A percentile compares a stretch with the other conserved stretches of the same genome.
Evolutionary conservation across 192 early-diverging fungal species (phyloP).

Genomic region (Cetraspora pellucida): DNA sequence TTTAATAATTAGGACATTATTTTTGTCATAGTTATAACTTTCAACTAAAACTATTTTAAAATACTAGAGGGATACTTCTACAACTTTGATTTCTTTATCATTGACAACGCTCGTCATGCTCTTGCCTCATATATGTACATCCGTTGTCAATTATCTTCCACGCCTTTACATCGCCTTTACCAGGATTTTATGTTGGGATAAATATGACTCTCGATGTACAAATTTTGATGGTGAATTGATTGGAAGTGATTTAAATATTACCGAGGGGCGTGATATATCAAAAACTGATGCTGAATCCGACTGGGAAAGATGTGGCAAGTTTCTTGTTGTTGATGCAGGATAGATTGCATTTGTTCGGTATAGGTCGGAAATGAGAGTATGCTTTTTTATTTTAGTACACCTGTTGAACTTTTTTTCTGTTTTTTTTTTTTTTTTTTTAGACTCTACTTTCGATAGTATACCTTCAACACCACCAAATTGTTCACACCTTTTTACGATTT

Average conservation of each 20-base stretch:
- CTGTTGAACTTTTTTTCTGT: too few relatives aligned
- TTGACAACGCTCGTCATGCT: constrained; percentile 27
- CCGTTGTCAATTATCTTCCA: constrained; percentile 23
- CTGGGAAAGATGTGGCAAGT: neutral
- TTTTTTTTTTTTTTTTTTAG: neutral
- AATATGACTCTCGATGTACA: neutral
- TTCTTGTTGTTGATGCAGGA: too few relatives aligned
- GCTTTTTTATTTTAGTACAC: too few relatives aligned
- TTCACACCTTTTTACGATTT: constrained; percentile 49
- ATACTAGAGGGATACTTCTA: constrained; percentile 18
- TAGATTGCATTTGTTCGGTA: too few relatives aligned
- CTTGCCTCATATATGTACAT: constrained; percentile 31
- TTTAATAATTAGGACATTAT: neutral
- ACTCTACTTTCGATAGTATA: constrained; percentile 27
- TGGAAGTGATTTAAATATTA: neutral
- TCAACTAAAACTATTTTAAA: neutral
- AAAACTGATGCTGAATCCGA: neutral
- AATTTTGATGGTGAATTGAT: constrained; percentile 1
- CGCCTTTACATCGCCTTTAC: constrained; percentile 6
- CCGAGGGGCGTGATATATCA: neutral
- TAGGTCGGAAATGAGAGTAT: too few relatives aligned
- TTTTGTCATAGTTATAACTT: neutral
- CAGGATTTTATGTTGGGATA: constrained; percentile 30
- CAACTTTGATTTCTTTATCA: constrained; percentile 24
- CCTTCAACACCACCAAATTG: constrained; percentile 31